Evolutionary conservation across 2,329 filamentous ascomycete species (phyloP), one percentile per base, ranked within the genome.

Genomic region (Nemania sp.): DNA sequence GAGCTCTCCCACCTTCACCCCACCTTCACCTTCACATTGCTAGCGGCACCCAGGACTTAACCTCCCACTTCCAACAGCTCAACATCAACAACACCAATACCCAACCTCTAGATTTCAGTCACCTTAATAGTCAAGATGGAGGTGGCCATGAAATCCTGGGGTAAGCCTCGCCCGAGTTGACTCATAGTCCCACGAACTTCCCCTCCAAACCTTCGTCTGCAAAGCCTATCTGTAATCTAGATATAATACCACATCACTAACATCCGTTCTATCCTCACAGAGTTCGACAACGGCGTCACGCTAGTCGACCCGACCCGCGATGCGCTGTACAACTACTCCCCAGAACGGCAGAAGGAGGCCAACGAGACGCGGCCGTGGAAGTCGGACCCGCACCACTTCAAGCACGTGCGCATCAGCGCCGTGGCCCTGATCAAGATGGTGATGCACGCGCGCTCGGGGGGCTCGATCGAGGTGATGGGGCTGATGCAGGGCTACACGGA

Each of bases 381-480:
- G 57, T 84, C 84, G 54, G 90, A 98, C 77, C 90, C 92, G 0
- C 87, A 93, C 80, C 90, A 98, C 85, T 99, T 98, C 88, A 97
- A 95, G 79, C 88, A 92, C 62, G 93, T 98, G 54, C 93, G 94
- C 76, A 95, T 99, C 81, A 97, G 93, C 60, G 94, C 96, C 66
- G 91, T 97, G 13, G 96, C 96, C 5, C 88, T 99, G 67, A 88
- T 98, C 74, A 99, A 99, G 83, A 99, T 99, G 96, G 93, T 97
- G 72, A 98, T 98, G 93, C 96, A 99, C 80, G 96, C 96, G 10
- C 92, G 96, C n/a, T 94, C 93, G 0, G 96, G 96, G 72, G 95
- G 96, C 65, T 89, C 89, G 29, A 87, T 98, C 72, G 96, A 99
- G 83, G 88, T 99, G 75, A 99, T 99, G 96, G 96, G 96, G 65